Conservation (phyloP, 495 filamentous ascomycete genomes). For the Penicillium odoratum region DNA sequence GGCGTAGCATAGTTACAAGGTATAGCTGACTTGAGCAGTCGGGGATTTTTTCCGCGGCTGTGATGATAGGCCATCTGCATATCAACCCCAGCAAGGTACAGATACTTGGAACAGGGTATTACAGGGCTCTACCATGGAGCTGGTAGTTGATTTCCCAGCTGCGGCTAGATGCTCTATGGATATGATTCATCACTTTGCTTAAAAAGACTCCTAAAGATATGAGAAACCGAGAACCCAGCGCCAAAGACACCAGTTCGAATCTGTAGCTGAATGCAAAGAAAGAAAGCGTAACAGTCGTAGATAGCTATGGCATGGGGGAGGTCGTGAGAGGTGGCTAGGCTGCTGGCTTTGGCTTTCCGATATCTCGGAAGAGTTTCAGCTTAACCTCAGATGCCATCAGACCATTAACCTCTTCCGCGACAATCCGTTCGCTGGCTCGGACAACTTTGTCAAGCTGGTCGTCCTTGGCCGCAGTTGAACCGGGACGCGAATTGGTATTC, state of each 20-base stretch:
- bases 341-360: constrained; percentile 39
- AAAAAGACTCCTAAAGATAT: background rate
- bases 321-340: constrained; percentile 5
- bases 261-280: background rate
- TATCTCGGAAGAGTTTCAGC: constrained; percentile 75
- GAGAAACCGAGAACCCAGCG: constrained; percentile 15
- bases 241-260: constrained; percentile 9
- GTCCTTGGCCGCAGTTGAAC: constrained; percentile 45
- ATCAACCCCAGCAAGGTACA: no score
- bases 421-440: constrained; percentile 75
- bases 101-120: background rate
- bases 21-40: no score
- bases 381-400: constrained; percentile 82
- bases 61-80: background rate
- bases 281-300: constrained; percentile 23
- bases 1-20: no score
- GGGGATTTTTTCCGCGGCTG: background rate
- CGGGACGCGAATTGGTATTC: constrained; percentile 35
- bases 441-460: constrained; percentile 76
- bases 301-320: constrained; percentile 10
- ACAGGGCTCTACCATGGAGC: background rate
- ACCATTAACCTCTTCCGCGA: constrained; percentile 82
- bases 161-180: background rate
- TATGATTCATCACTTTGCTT: background rate
- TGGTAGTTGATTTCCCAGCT: background rate